Conservation (phyloP, 306 rosid genomes). For the Gleditsia sinensis region DNA sequence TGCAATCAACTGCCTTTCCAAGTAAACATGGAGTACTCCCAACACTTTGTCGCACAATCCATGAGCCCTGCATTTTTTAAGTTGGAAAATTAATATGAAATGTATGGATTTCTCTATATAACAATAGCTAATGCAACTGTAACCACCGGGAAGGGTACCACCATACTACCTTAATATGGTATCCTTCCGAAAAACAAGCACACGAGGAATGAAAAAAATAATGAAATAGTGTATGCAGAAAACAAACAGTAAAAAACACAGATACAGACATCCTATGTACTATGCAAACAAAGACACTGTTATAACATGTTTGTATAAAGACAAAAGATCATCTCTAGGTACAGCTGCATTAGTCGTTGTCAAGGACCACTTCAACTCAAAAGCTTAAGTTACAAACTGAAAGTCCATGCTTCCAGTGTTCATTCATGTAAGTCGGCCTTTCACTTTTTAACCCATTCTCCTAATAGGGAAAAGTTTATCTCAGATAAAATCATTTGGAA, state of each 20-base stretch:
- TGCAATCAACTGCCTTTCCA: conserved; percentile 99
- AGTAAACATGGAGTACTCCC: conserved; percentile 96
- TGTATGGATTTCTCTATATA: neutral
- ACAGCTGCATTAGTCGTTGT: neutral
- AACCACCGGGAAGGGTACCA: neutral
- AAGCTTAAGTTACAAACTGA: no score
- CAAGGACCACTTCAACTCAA: no score
- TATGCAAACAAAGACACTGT: neutral
- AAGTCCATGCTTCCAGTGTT: no score
- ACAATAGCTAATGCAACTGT: neutral
- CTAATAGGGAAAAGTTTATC: no score
- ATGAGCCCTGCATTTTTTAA: conserved; percentile 82
- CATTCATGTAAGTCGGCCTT: no score
- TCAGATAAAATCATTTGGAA: no score
- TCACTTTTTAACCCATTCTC: no score
- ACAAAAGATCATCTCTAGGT: neutral
- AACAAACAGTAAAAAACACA: neutral
- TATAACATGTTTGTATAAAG: neutral
- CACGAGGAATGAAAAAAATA: neutral
- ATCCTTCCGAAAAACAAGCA: neutral
- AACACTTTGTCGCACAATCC: conserved; percentile 99
- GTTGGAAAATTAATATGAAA: conserved; percentile 26
- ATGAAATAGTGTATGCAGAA: neutral
- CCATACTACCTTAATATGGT: neutral
- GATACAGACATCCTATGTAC: neutral